Percentiles rank a stretch among this genome's conserved stretches.
Evolutionary conservation across 2,329 filamentous ascomycete species (phyloP).

Genomic region (Fusarium sp.): DNA sequence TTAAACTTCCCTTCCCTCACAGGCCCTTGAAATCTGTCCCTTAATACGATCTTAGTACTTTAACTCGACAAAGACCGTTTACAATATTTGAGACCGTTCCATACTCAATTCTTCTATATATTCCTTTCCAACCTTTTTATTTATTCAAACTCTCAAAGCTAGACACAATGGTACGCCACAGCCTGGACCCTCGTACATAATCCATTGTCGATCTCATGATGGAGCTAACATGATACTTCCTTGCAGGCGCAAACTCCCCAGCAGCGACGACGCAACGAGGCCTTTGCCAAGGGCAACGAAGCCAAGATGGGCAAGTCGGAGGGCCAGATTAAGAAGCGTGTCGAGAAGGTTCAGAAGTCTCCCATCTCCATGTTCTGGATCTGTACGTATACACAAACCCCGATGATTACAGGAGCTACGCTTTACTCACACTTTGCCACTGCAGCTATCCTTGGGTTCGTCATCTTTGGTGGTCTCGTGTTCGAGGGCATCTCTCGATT

Average conservation of each 20-base stretch:
- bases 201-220: slow-evolving; percentile 30
- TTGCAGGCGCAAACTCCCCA: slow-evolving; percentile 81
- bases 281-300: slow-evolving; percentile 79
- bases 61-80: slow-evolving; percentile 11
- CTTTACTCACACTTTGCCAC: slow-evolving; percentile 3
- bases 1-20: slow-evolving; percentile 13
- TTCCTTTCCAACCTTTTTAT: neutral
- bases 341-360: slow-evolving; percentile 65
- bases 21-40: slow-evolving; percentile 42
- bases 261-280: slow-evolving; percentile 82
- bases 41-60: slow-evolving; percentile 34
- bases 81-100: slow-evolving; percentile 1
- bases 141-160: neutral
- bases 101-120: slow-evolving; percentile 5
- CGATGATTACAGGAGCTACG: neutral
- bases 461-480: slow-evolving; percentile 68
- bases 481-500: slow-evolving; percentile 67
- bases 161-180: slow-evolving; percentile 28
- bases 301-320: slow-evolving; percentile 79
- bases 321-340: slow-evolving; percentile 67
- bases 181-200: neutral
- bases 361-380: slow-evolving; percentile 73
- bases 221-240: slow-evolving; percentile 24
- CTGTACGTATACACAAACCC: slow-evolving; percentile 53
- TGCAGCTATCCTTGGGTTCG: slow-evolving; percentile 65